Conservation (phyloP, 495 filamentous ascomycete genomes). For the Xanthoparmelia taractica region DNA sequence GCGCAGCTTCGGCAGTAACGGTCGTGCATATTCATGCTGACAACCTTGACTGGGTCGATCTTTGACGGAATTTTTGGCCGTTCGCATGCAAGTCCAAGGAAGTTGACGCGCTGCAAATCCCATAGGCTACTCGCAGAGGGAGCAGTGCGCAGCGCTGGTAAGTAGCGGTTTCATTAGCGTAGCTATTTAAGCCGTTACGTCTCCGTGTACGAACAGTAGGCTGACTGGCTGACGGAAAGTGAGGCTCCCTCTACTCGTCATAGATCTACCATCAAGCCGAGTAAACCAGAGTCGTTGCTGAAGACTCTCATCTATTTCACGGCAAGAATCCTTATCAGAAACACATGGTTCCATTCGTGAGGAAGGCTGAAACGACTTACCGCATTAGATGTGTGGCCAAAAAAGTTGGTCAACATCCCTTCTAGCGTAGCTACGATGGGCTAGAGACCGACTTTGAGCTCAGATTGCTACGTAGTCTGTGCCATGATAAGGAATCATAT, state of each 20-base stretch:
- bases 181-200: background rate
- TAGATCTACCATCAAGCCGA: background rate
- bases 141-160: background rate
- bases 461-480: background rate
- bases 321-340: background rate
- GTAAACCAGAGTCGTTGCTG: too few species aligned
- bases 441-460: background rate
- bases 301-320: background rate
- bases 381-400: background rate
- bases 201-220: background rate
- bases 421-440: background rate
- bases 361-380: background rate
- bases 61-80: too few species aligned
- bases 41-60: background rate
- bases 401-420: background rate
- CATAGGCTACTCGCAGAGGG: background rate
- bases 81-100: background rate
- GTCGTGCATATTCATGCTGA: background rate
- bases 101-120: background rate
- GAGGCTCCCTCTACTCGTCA: background rate
- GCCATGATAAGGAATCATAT: background rate
- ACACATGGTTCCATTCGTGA: too few species aligned
- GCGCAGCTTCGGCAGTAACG: background rate
- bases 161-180: background rate
- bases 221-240: background rate